Base-by-base conservation (phyloP, 192 early-diverging fungal genomes). In the Glomus cerebriforme region DNA sequence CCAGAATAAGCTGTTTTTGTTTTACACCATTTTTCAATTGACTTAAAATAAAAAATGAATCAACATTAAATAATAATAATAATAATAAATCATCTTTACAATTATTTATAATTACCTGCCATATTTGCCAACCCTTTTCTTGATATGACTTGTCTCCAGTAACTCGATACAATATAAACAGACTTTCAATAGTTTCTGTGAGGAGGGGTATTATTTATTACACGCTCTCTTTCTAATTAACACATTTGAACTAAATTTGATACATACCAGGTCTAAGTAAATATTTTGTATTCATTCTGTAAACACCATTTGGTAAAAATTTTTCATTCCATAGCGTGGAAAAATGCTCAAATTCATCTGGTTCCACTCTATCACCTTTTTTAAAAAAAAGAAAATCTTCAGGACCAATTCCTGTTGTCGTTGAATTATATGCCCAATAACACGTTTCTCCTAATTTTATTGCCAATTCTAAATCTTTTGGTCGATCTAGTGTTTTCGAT, bases 91-190 rank as follows among this genome's bases (percentile, higher is more conserved):
- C n/a, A n/a, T n/a, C n/a, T n/a, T n/a, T n/a, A n/a, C n/a, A n/a
- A n/a, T n/a, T n/a, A n/a, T 26, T 73, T 2, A 22, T 17, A 2
- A 45, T 73, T 82, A 85, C 84, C 81, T 73, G 65, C 83, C 87
- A 91, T 78, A 93, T 90, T 37, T 90, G 78, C 93, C 93, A 94
- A 39, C 87, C 92, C 66, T 88, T 86, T 58, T 92, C 91, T 58
- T 89, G 89, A 45, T 94, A 93, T 19, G 71, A 72, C 1, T 81
- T 83, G 63, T 94, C 86, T 1, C 91, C 90, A 7, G 93, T 94
- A n/a, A 89, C 79, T 29, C 92, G 87, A 77, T 92, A 93, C 82
- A 93, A 86, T 76, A 90, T 87, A 81, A 91, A 94, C 24, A 93
- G 76, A 49, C 89, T 91, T 78, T 94, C 93, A 27, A 94, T 73